These are phyloP conservation scores for Plectosphaerella plurivora DNA, from an alignment of 2,329 filamentous ascomycete genomes.

Conservation along the genomic window DNA sequence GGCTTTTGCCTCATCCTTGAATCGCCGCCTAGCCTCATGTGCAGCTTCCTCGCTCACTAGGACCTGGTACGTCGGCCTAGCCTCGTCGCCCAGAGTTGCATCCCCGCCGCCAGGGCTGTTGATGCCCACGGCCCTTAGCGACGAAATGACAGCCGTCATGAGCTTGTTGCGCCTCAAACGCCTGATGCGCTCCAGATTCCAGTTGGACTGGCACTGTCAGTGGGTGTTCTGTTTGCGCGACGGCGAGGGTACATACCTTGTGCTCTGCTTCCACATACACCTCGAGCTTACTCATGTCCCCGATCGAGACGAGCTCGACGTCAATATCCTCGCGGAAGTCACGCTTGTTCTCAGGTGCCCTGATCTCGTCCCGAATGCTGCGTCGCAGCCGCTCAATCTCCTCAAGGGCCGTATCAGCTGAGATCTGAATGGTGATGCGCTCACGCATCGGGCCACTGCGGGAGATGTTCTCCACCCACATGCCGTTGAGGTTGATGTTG, in stretches of 20 bases:
- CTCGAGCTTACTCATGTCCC: conserved; percentile 81
- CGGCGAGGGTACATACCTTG: conserved; percentile 55
- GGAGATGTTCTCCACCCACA: conserved; percentile 92
- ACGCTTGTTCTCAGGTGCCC: conserved; percentile 75
- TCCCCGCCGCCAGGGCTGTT: conserved; percentile 71
- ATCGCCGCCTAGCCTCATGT: conserved; percentile 37
- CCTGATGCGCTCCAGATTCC: conserved; percentile 81
- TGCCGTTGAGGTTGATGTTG: conserved; percentile 84
- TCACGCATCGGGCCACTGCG: conserved; percentile 91
- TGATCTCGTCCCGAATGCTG: conserved; percentile 84
- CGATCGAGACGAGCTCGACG: conserved; percentile 73
- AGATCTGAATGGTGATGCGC: conserved; percentile 71
- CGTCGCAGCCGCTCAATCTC: conserved; percentile 79
- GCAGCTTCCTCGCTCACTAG: conserved; percentile 65
- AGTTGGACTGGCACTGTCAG: conserved; percentile 59
- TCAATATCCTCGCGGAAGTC: conserved; percentile 86
- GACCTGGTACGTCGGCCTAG: conserved; percentile 82
- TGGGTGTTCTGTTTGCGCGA: too few relatives aligned
- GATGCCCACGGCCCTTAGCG: conserved; percentile 83
- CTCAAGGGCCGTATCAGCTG: conserved; percentile 83
- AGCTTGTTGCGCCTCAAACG: conserved; percentile 88
- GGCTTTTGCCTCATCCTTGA: background rate
- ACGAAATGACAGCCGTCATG: conserved; percentile 86
- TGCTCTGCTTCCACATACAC: conserved; percentile 82
- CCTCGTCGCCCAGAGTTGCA: conserved; percentile 57